Evolutionary conservation across 1,139 yeast genomes (phyloP), one percentile per base, ranked within the genome.

Genomic region (Geotrichum carabidarum): DNA sequence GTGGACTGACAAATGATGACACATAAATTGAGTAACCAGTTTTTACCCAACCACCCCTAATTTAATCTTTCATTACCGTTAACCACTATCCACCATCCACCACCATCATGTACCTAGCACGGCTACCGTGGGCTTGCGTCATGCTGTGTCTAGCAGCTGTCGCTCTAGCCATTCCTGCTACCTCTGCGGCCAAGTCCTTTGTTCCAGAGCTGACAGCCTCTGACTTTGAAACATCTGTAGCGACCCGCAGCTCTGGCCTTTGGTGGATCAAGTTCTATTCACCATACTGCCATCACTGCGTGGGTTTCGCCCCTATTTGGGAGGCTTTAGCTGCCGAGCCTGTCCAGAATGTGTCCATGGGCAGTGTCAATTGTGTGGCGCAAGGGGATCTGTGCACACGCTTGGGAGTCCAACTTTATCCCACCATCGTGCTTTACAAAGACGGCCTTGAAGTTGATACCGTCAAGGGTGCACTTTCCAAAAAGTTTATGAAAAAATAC

Each of bases 261-360:
- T 72, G 74, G 69, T 71, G 74, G 67, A 64, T 74, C 53, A 73
- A 74, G 60, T 72, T 68, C 62, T 74, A 58, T 59, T 73, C 76
- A 12, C 78, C 78, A 1, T 68, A 68, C 57, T 74, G 78, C 60
- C 63, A 62, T 6, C 77, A 74, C 60, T 74, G 78, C 60, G 57
- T 45, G 15, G 61, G 60, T 15, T 59, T 74, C 44, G 75, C 74
- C 2, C 77, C 78, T 1, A 64, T 63, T 27, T 74, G 76, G 75
- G 58, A 58, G 8, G 62, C 63, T 38, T 58, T 68, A n/a, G 65
- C 65, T 45, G 57, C 57, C 17, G 58, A 62, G 34, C 57, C 62
- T 17, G 55, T 54, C 15, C 58, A 55, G 11, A 48, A 52, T 34
- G 41, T 74, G 56, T 63, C 67, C 45, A 62, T 74, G 60, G 78